Evolutionary conservation across 306 rosid species (phyloP), one percentile per base, ranked within the genome.

Genomic region (Bauhinia variegata): DNA sequence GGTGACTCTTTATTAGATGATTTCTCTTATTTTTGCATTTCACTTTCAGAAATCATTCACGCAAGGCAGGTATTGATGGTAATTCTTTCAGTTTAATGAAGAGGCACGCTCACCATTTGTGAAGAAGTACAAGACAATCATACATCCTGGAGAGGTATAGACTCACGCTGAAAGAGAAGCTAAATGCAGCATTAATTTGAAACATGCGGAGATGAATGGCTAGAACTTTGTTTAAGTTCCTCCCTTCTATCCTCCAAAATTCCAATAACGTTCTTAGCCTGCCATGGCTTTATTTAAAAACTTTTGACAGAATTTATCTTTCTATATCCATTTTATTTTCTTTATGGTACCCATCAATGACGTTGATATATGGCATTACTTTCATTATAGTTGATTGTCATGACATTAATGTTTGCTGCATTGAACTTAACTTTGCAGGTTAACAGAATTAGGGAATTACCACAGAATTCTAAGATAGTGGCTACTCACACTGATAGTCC

Each of bases 61-160:
- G 58, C 61, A 30, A 30, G 71, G 58, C 62, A 44, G 7, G 10
- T 41, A 11, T 38, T 63, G 54, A 15, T 71, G 46, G 12, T 33
- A 63, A 31, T 4, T 57, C 12, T 84, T 79, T 52, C 82, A 95
- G 99, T 95, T 95, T 80, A 95, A 95, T 63, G 99, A 95, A 63
- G 99, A 95, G 79, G 95, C 99, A 0, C 99, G 99, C 16, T 95
- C 99, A 4, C 99, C 99, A 8, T 95, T 95, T 79, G 99, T 95
- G 13, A 95, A 88, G 96, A 95, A 95, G 92, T 95, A 80, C 87
- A 95, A 95, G 82, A 95, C 99, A 62, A 91, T 95, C 81, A 91
- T 95, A 68, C 99, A 95, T 75, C 99, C 99, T 0, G 99, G 99
- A 67, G 99, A 95, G 97, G 99, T 88, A 90, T 58, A 64, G 15